These are phyloP conservation scores for Anisodus acutangulus DNA, from an alignment of 257 asterid genomes.

Conservation along the genomic window DNA sequence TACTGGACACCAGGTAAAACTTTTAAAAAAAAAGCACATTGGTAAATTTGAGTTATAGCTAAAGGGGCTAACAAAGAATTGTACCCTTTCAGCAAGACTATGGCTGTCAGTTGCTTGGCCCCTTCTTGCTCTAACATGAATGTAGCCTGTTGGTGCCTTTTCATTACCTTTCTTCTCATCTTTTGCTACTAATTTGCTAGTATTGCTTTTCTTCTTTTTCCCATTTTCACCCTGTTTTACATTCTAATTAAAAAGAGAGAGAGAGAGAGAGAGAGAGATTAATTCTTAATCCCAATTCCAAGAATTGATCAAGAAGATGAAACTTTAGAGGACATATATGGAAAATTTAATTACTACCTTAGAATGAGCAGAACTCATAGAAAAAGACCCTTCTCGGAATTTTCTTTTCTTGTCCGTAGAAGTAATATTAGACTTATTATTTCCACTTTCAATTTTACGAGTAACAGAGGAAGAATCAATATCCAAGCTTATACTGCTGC, in stretches of 20 bases:
- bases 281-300: neutral
- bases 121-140: slow-evolving; percentile 91
- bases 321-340: neutral
- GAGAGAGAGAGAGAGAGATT: no score
- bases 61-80: neutral
- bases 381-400: slow-evolving; percentile 37
- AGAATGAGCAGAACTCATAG: slow-evolving; percentile 55
- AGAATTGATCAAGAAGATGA: neutral
- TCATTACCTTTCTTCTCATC: slow-evolving; percentile 39
- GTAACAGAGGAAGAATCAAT: slow-evolving; percentile 55
- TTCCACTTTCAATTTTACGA: slow-evolving; percentile 40
- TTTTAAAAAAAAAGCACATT: neutral
- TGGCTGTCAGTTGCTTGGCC: slow-evolving; percentile 94
- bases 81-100: slow-evolving; percentile 93
- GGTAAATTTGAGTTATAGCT: neutral
- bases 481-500: slow-evolving; percentile 32
- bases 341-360: slow-evolving; percentile 52
- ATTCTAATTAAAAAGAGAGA: slow-evolving; percentile 41
- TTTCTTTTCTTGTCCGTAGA: slow-evolving; percentile 50
- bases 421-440: slow-evolving; percentile 34
- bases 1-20: no score
- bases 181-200: slow-evolving; percentile 39
- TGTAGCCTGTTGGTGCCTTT: slow-evolving; percentile 54
- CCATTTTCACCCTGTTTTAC: slow-evolving; percentile 40
- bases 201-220: slow-evolving; percentile 41